A percentile compares a stretch with the other conserved stretches of the same genome.
Evolutionary conservation across 495 filamentous ascomycete genomes (phyloP).

Genomic region (Trichoderma virens): DNA sequence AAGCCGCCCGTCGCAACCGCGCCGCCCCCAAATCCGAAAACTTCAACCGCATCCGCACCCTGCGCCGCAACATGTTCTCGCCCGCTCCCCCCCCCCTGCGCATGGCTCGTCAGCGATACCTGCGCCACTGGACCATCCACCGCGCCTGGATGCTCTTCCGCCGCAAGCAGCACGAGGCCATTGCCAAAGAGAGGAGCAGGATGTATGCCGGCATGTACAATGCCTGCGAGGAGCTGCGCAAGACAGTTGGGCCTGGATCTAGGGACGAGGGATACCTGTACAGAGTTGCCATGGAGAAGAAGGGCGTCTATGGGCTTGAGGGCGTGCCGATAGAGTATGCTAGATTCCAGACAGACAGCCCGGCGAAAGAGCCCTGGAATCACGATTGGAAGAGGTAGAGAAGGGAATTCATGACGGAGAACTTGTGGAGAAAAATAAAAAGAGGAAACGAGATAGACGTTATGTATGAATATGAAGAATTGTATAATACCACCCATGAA

Average conservation of each 20-base stretch:
- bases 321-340: conserved; percentile 84
- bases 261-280: conserved; percentile 71
- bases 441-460: conserved; percentile 8
- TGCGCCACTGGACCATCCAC: conserved; percentile 99
- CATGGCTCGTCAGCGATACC: conserved; percentile 76
- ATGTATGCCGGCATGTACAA: conserved; percentile 69
- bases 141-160: conserved; percentile 79
- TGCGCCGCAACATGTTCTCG: conserved; percentile 9
- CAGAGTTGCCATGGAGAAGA: conserved; percentile 77
- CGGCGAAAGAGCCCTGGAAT: conserved; percentile 68
- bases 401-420: neutral
- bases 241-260: conserved; percentile 48
- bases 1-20: neutral
- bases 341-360: conserved; percentile 71
- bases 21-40: neutral
- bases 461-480: conserved; percentile 11
- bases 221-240: conserved; percentile 76
- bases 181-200: conserved; percentile 57
- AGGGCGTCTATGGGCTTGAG: conserved; percentile 56
- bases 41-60: conserved; percentile 1
- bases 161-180: conserved; percentile 49
- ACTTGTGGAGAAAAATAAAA: neutral
- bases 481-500: conserved; percentile 10
- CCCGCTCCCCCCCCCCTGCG: conserved; percentile 62
- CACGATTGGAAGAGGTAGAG: conserved; percentile 51